Base-by-base conservation (phyloP, 2,329 filamentous ascomycete species). In the Teratosphaeria destructans region DNA sequence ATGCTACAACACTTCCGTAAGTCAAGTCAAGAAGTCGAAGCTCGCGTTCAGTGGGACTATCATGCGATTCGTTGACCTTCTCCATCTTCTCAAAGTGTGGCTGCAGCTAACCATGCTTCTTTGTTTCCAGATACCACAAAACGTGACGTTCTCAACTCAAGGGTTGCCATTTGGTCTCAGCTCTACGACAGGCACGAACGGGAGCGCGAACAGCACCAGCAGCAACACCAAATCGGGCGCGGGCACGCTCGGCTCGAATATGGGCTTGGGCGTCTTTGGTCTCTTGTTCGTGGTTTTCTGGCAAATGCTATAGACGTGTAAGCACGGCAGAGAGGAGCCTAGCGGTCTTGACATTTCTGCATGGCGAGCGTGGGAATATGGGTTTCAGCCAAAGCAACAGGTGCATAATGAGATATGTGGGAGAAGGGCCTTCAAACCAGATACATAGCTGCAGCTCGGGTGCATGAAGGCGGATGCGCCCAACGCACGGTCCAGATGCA, bases 101-200 rank as follows among this genome's bases (percentile, higher is more conserved):
- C 37, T 43, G 37, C 37, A 39, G 7, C 37, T 43, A 14, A 43
- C 11, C 14, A 19, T 47, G 5, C 7, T 6, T 23, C n/a, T 23
- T 49, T 1, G 43, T 5, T 10, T 49, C 43, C 11, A 49, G 43
- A 49, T 49, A 10, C 72, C 76, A 43, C 87, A 91, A 72, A 89
- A 90, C 62, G 77, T 91, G 52, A 90, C 87, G 0, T 91, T 89
- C 67, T 79, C 79, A 10, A 80, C 81, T 61, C 86, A 89, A 70
- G 85, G 70, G 26, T 61, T 74, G 47, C 72, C 72, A 2, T 60
- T 68, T n/a, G 69, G 69, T 1, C 57, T 69, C 27, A 59, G 63
- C 1, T 53, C 64, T 29, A 62, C 64, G 32, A 53, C 60, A 1
- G n/a, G 60, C 8, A 61, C 67, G 23, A 69, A 69, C 39, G 66